Conservation (phyloP, 768 basidiomycete genomes). For the Daedaleopsis nitida region DNA sequence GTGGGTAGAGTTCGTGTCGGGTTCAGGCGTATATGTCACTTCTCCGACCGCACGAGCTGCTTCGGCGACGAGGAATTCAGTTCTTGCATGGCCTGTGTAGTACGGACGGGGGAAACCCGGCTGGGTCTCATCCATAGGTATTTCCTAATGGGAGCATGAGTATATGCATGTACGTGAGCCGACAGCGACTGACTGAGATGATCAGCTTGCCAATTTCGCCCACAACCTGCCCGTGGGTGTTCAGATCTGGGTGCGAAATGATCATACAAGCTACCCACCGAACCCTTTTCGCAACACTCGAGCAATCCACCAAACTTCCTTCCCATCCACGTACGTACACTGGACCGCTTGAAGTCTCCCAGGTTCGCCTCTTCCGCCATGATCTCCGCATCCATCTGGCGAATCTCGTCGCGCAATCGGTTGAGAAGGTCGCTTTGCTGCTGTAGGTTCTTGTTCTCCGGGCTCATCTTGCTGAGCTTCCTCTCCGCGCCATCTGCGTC, state of each 20-base stretch:
- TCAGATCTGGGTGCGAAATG: background rate
- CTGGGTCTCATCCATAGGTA: constrained; percentile 77
- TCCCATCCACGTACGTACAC: constrained; percentile 69
- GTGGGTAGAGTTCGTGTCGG: constrained; percentile 16
- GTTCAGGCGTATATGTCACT: constrained; percentile 38
- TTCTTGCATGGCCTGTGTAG: constrained; percentile 69
- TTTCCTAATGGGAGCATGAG: constrained; percentile 50
- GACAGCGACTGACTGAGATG: constrained; percentile 33
- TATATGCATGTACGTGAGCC: background rate
- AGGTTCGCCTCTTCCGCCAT: constrained; percentile 78
- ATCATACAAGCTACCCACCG: constrained; percentile 31
- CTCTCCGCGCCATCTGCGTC: constrained; percentile 85
- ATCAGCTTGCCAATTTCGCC: constrained; percentile 57
- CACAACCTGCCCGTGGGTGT: constrained; percentile 41
- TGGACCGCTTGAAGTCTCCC: constrained; percentile 80
- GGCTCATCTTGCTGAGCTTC: constrained; percentile 87
- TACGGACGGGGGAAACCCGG: constrained; percentile 76
- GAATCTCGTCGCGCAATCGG: constrained; percentile 74
- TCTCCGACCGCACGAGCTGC: constrained; percentile 57
- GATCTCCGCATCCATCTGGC: constrained; percentile 78
- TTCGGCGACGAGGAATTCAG: constrained; percentile 62
- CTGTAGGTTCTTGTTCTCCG: constrained; percentile 82
- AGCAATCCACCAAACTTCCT: constrained; percentile 86
- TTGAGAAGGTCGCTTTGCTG: constrained; percentile 75
- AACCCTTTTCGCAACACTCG: constrained; percentile 84